phyloP scores from a whole-genome alignment of 1,284 basidiomycete species.

The Leccinum fallax region DNA sequence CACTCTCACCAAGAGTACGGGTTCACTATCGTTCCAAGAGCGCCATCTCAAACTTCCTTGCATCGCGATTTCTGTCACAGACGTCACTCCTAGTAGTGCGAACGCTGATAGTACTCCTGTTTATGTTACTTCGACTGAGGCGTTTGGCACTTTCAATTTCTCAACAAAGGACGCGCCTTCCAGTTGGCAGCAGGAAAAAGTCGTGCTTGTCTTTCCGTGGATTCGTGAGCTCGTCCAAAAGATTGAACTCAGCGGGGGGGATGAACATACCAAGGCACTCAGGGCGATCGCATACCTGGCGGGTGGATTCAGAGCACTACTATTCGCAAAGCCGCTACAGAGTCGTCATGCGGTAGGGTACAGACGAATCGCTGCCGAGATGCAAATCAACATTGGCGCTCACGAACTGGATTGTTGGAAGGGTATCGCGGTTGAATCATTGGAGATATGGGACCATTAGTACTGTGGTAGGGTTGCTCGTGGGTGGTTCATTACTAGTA shows the following conservation, averaged over 20 bases:
- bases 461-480: background rate
- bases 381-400: background rate
- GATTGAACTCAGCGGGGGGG: background rate
- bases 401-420: background rate
- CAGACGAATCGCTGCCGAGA: background rate
- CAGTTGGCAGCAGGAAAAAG: background rate
- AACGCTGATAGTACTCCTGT: background rate
- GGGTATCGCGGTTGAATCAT: background rate
- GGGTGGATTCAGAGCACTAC: background rate
- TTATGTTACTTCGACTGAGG: background rate
- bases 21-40: conserved; percentile 2
- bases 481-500: too few relatives aligned
- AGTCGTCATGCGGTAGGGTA: background rate
- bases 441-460: conserved; percentile 6
- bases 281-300: background rate
- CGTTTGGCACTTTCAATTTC: conserved; percentile 8
- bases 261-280: background rate
- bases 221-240: conserved; percentile 10
- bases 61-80: conserved; percentile 11
- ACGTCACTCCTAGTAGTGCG: background rate
- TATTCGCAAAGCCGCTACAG: background rate
- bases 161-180: background rate
- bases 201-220: conserved; percentile 18
- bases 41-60: conserved; percentile 14
- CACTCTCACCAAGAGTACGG: background rate